These are phyloP conservation scores for Ensete glaucum DNA, from an alignment of 176 grass and related monocot genomes.

Conservation along the genomic window DNA sequence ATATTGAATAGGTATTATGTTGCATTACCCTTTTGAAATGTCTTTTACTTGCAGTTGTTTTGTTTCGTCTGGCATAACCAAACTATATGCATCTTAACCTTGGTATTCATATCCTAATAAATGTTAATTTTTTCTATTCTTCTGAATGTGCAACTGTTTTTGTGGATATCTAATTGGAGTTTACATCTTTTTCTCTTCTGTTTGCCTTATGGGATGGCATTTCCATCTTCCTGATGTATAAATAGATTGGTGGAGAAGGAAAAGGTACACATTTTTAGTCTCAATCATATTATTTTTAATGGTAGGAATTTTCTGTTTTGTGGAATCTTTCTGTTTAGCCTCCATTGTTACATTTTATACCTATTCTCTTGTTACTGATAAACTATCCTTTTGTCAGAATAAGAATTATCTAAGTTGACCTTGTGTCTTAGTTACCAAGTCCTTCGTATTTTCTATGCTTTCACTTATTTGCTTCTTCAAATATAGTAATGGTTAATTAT, in stretches of 20 bases:
- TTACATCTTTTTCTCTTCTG: conserved; percentile 15
- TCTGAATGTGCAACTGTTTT: neutral
- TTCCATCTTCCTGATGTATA: conserved; percentile 26
- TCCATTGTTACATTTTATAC: neutral
- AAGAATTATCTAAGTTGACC: neutral
- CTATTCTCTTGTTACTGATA: neutral
- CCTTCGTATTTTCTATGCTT: neutral
- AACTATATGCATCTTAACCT: neutral
- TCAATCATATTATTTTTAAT: neutral
- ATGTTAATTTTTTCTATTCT: neutral
- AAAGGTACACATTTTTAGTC: conserved; percentile 41
- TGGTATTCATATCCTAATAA: neutral
- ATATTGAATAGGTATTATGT: conserved; percentile 77
- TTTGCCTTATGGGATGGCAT: conserved; percentile 14
- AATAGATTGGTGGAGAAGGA: conserved; percentile 91
- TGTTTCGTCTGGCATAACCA: neutral
- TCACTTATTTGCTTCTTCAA: neutral
- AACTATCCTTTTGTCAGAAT: neutral
- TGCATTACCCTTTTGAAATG: neutral
- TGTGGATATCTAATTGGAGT: conserved; percentile 15
- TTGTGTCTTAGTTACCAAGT: neutral
- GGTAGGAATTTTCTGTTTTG: conserved; percentile 6
- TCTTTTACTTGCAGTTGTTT: neutral
- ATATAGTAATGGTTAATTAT: neutral
- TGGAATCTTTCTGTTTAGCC: neutral